Percentiles rank a stretch among this genome's conserved stretches.
phyloP scores from a whole-genome alignment of 768 basidiomycete species.

The Tricholoma sp. region DNA sequence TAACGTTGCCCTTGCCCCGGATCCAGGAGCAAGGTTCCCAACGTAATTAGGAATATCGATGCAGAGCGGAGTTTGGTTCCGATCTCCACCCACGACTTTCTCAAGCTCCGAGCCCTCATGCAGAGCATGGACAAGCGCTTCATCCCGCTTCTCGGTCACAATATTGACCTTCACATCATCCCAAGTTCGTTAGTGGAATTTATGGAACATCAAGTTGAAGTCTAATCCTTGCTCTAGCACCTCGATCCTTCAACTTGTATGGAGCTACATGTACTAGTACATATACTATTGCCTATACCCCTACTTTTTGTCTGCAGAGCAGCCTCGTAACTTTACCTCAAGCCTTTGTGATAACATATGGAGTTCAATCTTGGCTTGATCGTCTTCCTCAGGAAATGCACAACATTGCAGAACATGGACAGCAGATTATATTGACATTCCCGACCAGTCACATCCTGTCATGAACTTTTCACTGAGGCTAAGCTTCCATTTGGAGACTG shows the following conservation, averaged over 20 bases:
- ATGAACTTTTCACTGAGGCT: slow-evolving; percentile 15
- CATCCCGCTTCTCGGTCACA: background rate
- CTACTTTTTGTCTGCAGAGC: background rate
- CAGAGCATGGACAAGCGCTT: too few relatives aligned
- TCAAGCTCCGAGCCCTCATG: slow-evolving; percentile 18
- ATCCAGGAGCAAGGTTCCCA: background rate
- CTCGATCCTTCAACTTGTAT: too few relatives aligned
- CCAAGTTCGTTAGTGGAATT: background rate
- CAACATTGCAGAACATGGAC: background rate
- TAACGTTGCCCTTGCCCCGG: background rate
- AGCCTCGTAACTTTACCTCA: background rate
- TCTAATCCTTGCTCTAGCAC: too few relatives aligned
- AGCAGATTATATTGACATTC: background rate
- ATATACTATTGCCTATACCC: background rate
- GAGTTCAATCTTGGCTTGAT: background rate
- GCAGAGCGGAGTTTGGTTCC: background rate
- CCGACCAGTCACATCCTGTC: background rate
- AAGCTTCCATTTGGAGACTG: background rate
- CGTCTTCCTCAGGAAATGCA: background rate
- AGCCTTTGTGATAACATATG: background rate
- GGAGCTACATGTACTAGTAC: too few relatives aligned
- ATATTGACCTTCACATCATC: background rate
- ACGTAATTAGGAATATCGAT: background rate
- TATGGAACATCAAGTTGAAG: background rate
- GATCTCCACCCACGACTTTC: background rate